Evolutionary conservation across 495 filamentous ascomycete genomes (phyloP).

Genomic region (Aspergillus campestris): DNA sequence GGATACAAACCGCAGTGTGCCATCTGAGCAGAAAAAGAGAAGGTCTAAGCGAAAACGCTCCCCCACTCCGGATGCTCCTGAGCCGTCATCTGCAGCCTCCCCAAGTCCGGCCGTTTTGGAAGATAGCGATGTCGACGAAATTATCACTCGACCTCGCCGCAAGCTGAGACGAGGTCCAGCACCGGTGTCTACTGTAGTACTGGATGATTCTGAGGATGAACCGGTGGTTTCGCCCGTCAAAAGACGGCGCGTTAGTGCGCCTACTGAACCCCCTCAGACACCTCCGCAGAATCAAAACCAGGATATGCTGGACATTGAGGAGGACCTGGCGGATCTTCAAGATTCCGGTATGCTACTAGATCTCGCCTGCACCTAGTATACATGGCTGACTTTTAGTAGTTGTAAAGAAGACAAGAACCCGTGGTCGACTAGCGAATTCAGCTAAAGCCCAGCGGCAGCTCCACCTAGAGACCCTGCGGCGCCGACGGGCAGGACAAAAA

Average conservation of each 20-base stretch:
- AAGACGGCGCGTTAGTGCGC: slow-evolving; percentile 8
- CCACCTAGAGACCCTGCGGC: slow-evolving; percentile 45
- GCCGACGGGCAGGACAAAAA: slow-evolving; percentile 49
- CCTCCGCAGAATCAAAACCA: slow-evolving; percentile 17
- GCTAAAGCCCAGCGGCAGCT: slow-evolving; percentile 37
- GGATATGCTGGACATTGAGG: slow-evolving; percentile 32
- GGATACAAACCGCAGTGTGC: too few relatives aligned
- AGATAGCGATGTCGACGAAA: slow-evolving; percentile 21
- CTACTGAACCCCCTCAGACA: slow-evolving; percentile 14
- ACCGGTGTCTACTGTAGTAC: slow-evolving; percentile 6
- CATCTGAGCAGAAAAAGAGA: not conserved
- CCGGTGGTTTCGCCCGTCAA: slow-evolving; percentile 20
- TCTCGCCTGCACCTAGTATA: not conserved
- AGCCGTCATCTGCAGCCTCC: not conserved
- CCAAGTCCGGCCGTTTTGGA: slow-evolving; percentile 4
- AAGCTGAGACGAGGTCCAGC: slow-evolving; percentile 24
- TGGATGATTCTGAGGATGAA: slow-evolving; percentile 23
- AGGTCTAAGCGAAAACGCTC: slow-evolving; percentile 13
- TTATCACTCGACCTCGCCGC: slow-evolving; percentile 20
- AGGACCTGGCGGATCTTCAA: slow-evolving; percentile 38
- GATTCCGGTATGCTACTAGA: slow-evolving; percentile 29
- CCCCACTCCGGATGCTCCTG: not conserved
- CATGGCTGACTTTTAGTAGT: slow-evolving; percentile 15
- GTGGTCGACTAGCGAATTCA: slow-evolving; percentile 29
- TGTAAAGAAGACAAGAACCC: slow-evolving; percentile 33